phyloP scores from a whole-genome alignment of 2,329 filamentous ascomycete genomes.

The Apiospora arundinis region DNA sequence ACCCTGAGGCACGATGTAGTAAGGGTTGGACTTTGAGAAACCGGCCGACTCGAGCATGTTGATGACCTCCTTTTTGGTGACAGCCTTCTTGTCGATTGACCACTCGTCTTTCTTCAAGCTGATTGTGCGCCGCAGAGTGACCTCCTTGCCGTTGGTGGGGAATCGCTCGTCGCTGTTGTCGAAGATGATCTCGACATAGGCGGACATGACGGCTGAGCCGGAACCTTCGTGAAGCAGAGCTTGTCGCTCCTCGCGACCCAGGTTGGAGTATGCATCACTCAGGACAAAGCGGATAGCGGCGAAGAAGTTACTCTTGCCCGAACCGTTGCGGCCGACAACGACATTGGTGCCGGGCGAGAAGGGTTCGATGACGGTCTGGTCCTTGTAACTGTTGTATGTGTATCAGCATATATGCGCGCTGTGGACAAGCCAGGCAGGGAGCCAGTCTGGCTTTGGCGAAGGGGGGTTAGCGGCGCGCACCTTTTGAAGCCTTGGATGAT shows the following conservation, averaged over 20 bases:
- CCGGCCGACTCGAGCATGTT: conserved; percentile 95
- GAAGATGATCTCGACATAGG: conserved; percentile 99
- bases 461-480: conserved; percentile 53
- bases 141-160: conserved; percentile 88
- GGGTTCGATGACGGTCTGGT: conserved; percentile 97
- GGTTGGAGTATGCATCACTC: conserved; percentile 95
- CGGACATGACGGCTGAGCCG: conserved; percentile 96
- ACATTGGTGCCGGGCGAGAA: conserved; percentile 98
- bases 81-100: conserved; percentile 94
- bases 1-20: conserved; percentile 98
- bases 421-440: neutral
- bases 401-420: conserved; percentile 31
- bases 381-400: conserved; percentile 80
- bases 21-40: conserved; percentile 96
- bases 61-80: conserved; percentile 92
- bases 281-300: conserved; percentile 98
- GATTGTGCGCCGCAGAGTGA: conserved; percentile 91
- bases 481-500: conserved; percentile 99
- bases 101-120: conserved; percentile 99
- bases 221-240: conserved; percentile 97
- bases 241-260: conserved; percentile 94
- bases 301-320: conserved; percentile 99
- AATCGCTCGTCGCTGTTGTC: conserved; percentile 97
- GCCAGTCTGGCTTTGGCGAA: conserved; percentile 19
- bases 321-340: conserved; percentile 98